Base-by-base conservation (phyloP, 2,329 filamentous ascomycete species). In the Trichoderma koningiopsis region DNA sequence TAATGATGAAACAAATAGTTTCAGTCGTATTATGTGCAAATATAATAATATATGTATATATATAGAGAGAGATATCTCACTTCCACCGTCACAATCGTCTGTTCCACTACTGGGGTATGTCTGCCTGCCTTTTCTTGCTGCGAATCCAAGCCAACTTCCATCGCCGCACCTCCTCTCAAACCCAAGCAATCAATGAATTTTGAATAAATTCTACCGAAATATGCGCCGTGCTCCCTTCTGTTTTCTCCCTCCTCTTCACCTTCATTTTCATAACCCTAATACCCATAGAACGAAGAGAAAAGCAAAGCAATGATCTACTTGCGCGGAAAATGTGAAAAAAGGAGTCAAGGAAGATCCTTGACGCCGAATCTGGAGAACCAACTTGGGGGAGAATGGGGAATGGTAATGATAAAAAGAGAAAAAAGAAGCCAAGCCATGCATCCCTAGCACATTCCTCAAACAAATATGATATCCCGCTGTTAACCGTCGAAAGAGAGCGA, bases 81-180 rank as follows among this genome's bases (percentile, higher is more conserved):
- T 22, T 33, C 37, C 37, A 47, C 63, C 14, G 24, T 31, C 35
- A 58, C 33, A 27, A 35, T 56, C 49, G 29, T 64, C 49, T 64
- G 24, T 22, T 64, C 35, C 43, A 56, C 35, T 55, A 40, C 33
- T 37, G 27, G 63, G 63, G 63, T 67, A 67, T 58, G 63, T 52
- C 31, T 67, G 27, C 13, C 56, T 69, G 35, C 27, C 40, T 49
- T 49, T 40, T 13, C 19, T 10, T 31, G 27, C 13, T 29, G 22
- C 24, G 16, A 66, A 49, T 29, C 35, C 57, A 27, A 22, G 22
- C 57, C 22, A 19, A 16, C 24, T 22, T 19, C 40, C n/a, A 22
- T 52, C n/a, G 43, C 43, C 33, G 11, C 60, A 49, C n/a, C 6
- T 24, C 37, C 14, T 19, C n/a, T 11, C 29, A 31, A 35, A 63